phyloP scores from a whole-genome alignment of 208 protist genomes.

The Crithidia acanthocephali region DNA sequence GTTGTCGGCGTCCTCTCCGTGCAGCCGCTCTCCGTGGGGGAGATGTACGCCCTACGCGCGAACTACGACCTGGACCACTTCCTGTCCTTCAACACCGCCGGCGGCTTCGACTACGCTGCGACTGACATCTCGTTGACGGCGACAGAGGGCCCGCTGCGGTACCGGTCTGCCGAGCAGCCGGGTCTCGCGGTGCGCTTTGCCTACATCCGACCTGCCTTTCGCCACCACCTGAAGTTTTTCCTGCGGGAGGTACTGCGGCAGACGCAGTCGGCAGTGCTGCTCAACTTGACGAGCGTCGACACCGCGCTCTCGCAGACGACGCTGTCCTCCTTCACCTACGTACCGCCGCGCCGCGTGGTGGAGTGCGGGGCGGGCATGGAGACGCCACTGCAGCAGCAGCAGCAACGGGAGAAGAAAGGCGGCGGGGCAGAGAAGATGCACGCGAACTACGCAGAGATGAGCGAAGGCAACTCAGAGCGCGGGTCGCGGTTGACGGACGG shows the following conservation, averaged over 20 bases:
- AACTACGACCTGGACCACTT: conserved; percentile 91
- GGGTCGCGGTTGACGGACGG: neutral
- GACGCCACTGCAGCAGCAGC: neutral
- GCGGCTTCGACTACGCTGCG: conserved; percentile 58
- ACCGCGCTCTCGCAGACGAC: conserved; percentile 49
- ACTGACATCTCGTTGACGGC: conserved; percentile 65
- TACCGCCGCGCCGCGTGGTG: conserved; percentile 71
- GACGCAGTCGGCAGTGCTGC: conserved; percentile 60
- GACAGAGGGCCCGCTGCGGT: conserved; percentile 41
- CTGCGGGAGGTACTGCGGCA: conserved; percentile 79
- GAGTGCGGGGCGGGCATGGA: conserved; percentile 32
- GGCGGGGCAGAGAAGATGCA: neutral
- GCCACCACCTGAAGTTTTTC: conserved; percentile 73
- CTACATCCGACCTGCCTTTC: conserved; percentile 71
- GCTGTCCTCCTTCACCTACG: conserved; percentile 46
- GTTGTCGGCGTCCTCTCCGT: conserved; percentile 70
- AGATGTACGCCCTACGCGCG: conserved; percentile 84
- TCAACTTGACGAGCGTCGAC: conserved; percentile 39
- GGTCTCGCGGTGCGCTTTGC: conserved; percentile 71
- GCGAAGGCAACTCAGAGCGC: neutral
- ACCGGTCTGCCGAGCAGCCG: conserved; percentile 50
- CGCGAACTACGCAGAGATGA: conserved; percentile 8
- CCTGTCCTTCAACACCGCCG: conserved; percentile 70
- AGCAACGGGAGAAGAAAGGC: neutral
- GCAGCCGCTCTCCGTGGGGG: conserved; percentile 49